Base-by-base conservation (phyloP, 768 basidiomycete species). In the Basidioascus undulatus region DNA sequence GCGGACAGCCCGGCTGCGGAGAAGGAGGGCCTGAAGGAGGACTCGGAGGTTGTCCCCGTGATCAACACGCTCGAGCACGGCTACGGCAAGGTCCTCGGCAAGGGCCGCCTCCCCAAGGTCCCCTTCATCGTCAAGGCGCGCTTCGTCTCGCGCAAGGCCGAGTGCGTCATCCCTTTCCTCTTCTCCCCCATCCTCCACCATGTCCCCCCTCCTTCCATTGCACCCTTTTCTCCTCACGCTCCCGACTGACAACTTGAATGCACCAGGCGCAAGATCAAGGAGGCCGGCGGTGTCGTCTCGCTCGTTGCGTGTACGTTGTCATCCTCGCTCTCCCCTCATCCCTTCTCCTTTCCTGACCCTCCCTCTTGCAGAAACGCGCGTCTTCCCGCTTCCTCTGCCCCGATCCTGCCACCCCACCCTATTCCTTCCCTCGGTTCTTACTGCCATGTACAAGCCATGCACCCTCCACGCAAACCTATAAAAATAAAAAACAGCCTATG, bases 51-150 rank as follows among this genome's bases (percentile, higher is more conserved):
- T 52, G 92, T 94, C 18, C 92, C 92, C 32, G 87, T 98, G 35
- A 81, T 98, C 50, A 86, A 98, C 32, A 1, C 5, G 3, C 68
- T 80, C 46, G 61, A 60, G 47, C 70, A 71, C 56, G 84, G 84
- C 32, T 92, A 83, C 60, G 79, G 74, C 52, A 92, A 92, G 63
- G 74, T 92, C 47, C 64, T 98, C 65, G 92, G 87, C 57, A 94
- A 87, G 57, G 92, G 92, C 65, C 60, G 82, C 50, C 70, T 96
- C 48, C 82, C 83, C 25, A 75, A 74, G 56, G 63, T 80, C 37
- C 92, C 92, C 13, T 82, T 84, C 67, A 96, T 98, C 56, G 81
- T 98, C 53, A 96, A 96, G 68, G 86, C 92, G 41, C 84, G 92
- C 47, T 89, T 76, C 56, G 86, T 94, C 40, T 89, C 84, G 32